Conservation (phyloP, 2,329 filamentous ascomycete genomes). For the Phialophora verrucosa region DNA sequence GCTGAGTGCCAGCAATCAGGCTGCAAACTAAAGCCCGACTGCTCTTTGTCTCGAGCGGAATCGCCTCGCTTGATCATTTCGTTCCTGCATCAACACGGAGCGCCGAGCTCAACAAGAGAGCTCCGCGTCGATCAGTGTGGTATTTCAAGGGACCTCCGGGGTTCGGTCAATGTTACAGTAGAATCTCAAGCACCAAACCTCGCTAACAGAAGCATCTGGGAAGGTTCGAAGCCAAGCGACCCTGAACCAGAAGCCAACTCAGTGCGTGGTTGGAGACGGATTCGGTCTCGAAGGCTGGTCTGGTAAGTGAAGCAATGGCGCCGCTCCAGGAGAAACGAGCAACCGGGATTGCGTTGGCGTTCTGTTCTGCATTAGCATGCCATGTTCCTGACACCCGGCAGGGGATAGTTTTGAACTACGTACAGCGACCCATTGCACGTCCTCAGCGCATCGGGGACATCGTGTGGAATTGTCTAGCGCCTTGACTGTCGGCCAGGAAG, state of each 20-base stretch:
- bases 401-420: constrained; percentile 2
- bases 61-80: background rate
- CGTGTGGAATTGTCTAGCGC: background rate
- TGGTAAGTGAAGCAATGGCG: constrained; percentile 8
- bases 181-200: constrained; percentile 6
- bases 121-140: background rate
- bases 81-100: background rate
- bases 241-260: background rate
- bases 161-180: background rate
- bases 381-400: constrained; percentile 12
- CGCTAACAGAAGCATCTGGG: background rate
- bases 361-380: constrained; percentile 10
- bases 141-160: background rate
- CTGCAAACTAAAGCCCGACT: background rate
- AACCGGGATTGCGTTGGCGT: constrained; percentile 1
- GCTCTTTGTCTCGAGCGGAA: background rate
- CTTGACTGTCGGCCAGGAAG: background rate
- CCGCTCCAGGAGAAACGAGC: background rate
- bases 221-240: background rate
- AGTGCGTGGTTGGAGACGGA: background rate
- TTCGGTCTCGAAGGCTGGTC: background rate
- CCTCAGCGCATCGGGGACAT: background rate
- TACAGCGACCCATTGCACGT: background rate
- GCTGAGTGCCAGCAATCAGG: background rate
- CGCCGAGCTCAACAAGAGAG: background rate